Conservation (phyloP, 179 eudicot genomes). For the Spinacia oleracea region DNA sequence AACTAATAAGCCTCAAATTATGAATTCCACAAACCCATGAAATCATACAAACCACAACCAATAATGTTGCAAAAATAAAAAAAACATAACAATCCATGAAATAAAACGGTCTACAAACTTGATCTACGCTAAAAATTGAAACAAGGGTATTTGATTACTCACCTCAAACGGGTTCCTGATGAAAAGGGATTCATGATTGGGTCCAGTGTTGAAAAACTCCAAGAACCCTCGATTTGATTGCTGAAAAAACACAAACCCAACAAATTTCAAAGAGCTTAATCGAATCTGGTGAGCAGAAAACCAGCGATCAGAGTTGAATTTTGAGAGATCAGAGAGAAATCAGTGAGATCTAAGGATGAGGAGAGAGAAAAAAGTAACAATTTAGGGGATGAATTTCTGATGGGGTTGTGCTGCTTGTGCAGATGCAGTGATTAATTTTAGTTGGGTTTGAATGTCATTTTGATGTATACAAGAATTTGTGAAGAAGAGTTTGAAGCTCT, state of each 20-base stretch:
- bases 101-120: conserved; percentile 6
- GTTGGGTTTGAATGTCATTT: conserved; percentile 22
- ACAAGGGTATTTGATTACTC: conserved; percentile 19
- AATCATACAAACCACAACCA: background rate
- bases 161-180: conserved; percentile 95
- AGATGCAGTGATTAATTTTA: background rate
- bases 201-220: conserved; percentile 31
- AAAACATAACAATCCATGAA: conserved; percentile 6
- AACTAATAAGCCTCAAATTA: background rate
- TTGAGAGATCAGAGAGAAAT: conserved; percentile 21
- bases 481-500: background rate
- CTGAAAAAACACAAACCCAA: conserved; percentile 33
- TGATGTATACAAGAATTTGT: no score
- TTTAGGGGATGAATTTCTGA: background rate
- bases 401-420: background rate
- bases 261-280: background rate
- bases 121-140: conserved; percentile 27
- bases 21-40: conserved; percentile 2
- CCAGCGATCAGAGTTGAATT: background rate
- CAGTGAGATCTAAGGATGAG: conserved; percentile 30
- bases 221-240: conserved; percentile 38
- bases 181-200: conserved; percentile 95
- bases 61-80: background rate
- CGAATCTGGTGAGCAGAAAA: conserved; percentile 18
- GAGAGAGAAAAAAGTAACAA: background rate